Conservation (phyloP, 371 early-diverging fungal genomes). For the Chytridium lagenaria region DNA sequence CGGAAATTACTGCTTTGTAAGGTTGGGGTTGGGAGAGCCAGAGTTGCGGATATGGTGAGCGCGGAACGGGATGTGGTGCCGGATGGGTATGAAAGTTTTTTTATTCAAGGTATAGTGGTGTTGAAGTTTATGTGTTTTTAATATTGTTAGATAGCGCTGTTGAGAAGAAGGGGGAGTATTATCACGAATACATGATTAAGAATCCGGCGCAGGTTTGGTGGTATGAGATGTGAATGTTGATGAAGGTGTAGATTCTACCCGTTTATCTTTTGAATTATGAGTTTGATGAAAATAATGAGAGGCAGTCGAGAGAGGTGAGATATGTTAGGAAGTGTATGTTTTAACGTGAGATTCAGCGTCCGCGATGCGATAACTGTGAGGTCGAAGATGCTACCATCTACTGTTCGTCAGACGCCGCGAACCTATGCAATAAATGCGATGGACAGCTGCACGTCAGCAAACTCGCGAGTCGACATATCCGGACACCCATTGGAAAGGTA, state of each 20-base stretch:
- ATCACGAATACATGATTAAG: constrained; percentile 55
- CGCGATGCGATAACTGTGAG: constrained; percentile 66
- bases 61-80: constrained; percentile 49
- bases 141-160: neutral
- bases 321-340: no score
- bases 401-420: constrained; percentile 61
- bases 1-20: constrained; percentile 54
- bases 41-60: constrained; percentile 37
- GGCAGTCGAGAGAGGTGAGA: constrained; percentile 53
- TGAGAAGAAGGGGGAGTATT: constrained; percentile 25
- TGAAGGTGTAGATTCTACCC: constrained; percentile 52
- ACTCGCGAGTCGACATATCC: constrained; percentile 52
- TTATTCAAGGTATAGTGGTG: constrained; percentile 42
- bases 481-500: constrained; percentile 61
- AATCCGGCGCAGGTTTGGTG: constrained; percentile 34
- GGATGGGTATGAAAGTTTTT: constrained; percentile 61
- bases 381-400: constrained; percentile 54
- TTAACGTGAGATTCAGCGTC: constrained; percentile 38
- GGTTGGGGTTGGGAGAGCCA: constrained; percentile 56
- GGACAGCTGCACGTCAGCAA: constrained; percentile 54
- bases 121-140: neutral
- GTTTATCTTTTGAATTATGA: constrained; percentile 58
- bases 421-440: constrained; percentile 64
- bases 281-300: constrained; percentile 51
- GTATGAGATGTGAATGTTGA: neutral